These are phyloP conservation scores for Apiospora sp. DNA, from an alignment of 2,329 filamentous ascomycete genomes.

Conservation along the genomic window DNA sequence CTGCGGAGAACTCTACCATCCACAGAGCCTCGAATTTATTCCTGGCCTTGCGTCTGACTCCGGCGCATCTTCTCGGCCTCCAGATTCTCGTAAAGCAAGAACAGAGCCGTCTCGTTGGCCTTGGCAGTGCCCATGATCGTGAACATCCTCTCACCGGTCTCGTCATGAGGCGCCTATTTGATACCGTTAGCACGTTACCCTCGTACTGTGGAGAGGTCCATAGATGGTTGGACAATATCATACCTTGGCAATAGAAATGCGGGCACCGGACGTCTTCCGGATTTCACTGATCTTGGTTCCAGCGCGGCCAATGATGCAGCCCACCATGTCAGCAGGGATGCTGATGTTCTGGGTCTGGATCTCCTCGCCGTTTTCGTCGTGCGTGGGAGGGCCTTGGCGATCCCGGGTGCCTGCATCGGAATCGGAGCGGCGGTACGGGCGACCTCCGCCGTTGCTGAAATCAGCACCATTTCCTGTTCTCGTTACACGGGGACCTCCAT, in stretches of 20 bases:
- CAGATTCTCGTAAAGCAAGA: slow-evolving; percentile 97
- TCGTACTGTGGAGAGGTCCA: neutral
- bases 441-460: slow-evolving; percentile 83
- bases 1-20: neutral
- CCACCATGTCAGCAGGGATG: slow-evolving; percentile 99
- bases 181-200: slow-evolving; percentile 32
- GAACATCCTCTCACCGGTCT: slow-evolving; percentile 99
- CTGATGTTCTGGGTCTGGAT: slow-evolving; percentile 99
- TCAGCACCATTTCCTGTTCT: slow-evolving; percentile 97
- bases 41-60: slow-evolving; percentile 73
- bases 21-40: slow-evolving; percentile 49
- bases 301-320: slow-evolving; percentile 95
- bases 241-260: slow-evolving; percentile 96
- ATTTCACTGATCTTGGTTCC: slow-evolving; percentile 99
- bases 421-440: slow-evolving; percentile 81
- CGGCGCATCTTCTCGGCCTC: slow-evolving; percentile 99
- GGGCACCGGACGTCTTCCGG: slow-evolving; percentile 92
- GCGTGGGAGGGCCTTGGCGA: slow-evolving; percentile 84
- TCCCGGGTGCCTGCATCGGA: slow-evolving; percentile 82
- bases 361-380: slow-evolving; percentile 96
- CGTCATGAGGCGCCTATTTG: slow-evolving; percentile 82
- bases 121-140: slow-evolving; percentile 96
- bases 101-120: slow-evolving; percentile 94
- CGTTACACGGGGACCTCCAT: slow-evolving; percentile 76
- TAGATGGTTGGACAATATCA: slow-evolving; percentile 32